phyloP scores from a whole-genome alignment of 306 rosid genomes.

The Vigna trinervia region DNA sequence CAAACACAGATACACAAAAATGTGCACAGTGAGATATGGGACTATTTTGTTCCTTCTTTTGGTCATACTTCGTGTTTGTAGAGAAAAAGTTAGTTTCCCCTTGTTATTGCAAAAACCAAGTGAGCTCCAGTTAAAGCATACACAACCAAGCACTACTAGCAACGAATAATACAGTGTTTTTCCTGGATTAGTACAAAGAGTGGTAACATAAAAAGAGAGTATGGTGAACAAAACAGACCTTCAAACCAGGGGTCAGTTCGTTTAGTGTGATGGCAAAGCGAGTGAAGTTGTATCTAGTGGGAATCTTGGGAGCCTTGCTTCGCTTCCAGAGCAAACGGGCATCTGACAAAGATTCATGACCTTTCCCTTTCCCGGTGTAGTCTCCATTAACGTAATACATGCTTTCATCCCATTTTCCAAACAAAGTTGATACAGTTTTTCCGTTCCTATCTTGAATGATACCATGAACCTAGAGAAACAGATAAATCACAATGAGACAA shows the following conservation, averaged over 20 bases:
- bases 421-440: conserved; percentile 82
- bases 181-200: conserved; percentile 4
- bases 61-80: not conserved
- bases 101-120: conserved; percentile 1
- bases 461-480: conserved; percentile 79
- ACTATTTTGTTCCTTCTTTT: not conserved
- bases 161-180: conserved; percentile 14
- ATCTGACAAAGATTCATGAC: conserved; percentile 76
- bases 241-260: conserved; percentile 87
- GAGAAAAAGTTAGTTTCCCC: not conserved
- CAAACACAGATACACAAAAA: not conserved
- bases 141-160: conserved; percentile 10
- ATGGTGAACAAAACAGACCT: conserved; percentile 62
- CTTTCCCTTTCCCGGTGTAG: conserved; percentile 81
- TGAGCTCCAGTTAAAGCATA: conserved; percentile 15
- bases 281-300: conserved; percentile 93
- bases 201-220: conserved; percentile 34
- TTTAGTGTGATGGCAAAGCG: conserved; percentile 96
- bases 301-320: conserved; percentile 77
- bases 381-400: conserved; percentile 88
- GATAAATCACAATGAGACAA: conserved; percentile 24
- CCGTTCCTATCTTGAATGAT: conserved; percentile 84
- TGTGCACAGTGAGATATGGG: conserved; percentile 17
- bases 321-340: conserved; percentile 87
- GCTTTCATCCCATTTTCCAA: conserved; percentile 99